These are phyloP conservation scores for Chimonanthus praecox DNA, from an alignment of 164 flowering plant species.

Conservation along the genomic window DNA sequence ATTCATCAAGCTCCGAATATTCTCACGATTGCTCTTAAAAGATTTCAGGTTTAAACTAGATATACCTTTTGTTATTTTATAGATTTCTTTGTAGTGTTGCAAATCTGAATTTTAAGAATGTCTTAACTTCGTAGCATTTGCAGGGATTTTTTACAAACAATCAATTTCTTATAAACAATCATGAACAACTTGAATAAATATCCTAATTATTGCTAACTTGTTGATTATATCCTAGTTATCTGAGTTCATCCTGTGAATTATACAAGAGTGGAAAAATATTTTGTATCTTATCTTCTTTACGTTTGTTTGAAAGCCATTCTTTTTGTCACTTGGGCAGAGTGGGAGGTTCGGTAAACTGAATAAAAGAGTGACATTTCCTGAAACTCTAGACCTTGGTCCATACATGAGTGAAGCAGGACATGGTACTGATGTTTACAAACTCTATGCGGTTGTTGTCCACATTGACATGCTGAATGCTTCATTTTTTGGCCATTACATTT, in stretches of 20 bases:
- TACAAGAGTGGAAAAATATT: background rate
- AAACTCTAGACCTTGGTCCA: constrained; percentile 70
- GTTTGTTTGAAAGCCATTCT: background rate
- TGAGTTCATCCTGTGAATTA: background rate
- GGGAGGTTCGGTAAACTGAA: constrained; percentile 97
- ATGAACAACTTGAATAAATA: background rate
- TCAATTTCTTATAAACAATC: too few species aligned
- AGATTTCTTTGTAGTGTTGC: background rate
- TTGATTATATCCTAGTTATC: background rate
- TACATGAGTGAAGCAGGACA: constrained; percentile 73
- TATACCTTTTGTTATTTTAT: constrained; percentile 4
- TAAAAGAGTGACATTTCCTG: constrained; percentile 87
- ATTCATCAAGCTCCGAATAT: constrained; percentile 74
- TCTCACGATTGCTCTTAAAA: constrained; percentile 88
- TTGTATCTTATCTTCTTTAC: too few species aligned
- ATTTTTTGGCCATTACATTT: constrained; percentile 92
- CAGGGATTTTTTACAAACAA: too few species aligned
- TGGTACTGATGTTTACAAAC: constrained; percentile 58
- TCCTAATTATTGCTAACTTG: background rate
- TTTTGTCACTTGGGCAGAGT: constrained; percentile 48
- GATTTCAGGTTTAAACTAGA: constrained; percentile 68
- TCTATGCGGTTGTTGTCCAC: constrained; percentile 93
- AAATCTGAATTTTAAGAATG: background rate
- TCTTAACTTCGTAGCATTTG: background rate
- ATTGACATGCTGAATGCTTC: constrained; percentile 98